phyloP scores from a whole-genome alignment of 768 basidiomycete genomes.

The Candolleomyces aberdarensis region DNA sequence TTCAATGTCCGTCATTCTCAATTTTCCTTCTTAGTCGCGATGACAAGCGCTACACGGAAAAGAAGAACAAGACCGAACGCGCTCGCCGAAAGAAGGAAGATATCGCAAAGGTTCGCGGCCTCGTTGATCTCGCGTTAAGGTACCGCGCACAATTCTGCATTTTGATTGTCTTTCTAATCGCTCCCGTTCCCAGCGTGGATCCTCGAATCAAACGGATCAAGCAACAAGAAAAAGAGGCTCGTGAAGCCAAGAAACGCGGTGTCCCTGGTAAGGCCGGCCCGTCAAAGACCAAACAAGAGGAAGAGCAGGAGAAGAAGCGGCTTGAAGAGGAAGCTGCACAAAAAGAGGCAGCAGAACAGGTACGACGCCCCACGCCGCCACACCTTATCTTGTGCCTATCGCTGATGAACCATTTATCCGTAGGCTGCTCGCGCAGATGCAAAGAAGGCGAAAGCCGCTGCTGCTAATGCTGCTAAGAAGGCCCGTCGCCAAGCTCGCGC shows the following conservation, averaged over 20 bases:
- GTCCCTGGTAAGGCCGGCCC: constrained; percentile 41
- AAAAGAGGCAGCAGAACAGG: constrained; percentile 86
- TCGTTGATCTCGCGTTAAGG: constrained; percentile 84
- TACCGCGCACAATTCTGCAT: constrained; percentile 12
- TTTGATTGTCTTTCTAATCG: background rate
- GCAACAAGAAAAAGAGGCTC: constrained; percentile 91
- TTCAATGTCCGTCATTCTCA: background rate
- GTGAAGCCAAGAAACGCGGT: constrained; percentile 82
- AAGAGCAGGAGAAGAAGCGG: constrained; percentile 70
- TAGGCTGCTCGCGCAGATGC: constrained; percentile 66
- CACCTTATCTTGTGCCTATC: background rate
- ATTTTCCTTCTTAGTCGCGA: constrained; percentile 64
- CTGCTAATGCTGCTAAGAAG: constrained; percentile 90
- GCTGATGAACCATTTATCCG: background rate
- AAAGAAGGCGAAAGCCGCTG: constrained; percentile 81
- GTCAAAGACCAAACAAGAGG: constrained; percentile 71
- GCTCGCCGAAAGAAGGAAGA: constrained; percentile 97
- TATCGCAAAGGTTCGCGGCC: constrained; percentile 77
- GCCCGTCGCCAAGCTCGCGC: constrained; percentile 65
- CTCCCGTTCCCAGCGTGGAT: constrained; percentile 47
- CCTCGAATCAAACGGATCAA: constrained; percentile 98
- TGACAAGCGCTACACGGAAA: constrained; percentile 98
- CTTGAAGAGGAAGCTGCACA: constrained; percentile 69
- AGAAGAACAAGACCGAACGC: constrained; percentile 98
- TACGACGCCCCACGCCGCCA: constrained; percentile 20